Base-by-base conservation (phyloP, 148 eudicot genomes). In the Mesembryanthemum crystallinum region DNA sequence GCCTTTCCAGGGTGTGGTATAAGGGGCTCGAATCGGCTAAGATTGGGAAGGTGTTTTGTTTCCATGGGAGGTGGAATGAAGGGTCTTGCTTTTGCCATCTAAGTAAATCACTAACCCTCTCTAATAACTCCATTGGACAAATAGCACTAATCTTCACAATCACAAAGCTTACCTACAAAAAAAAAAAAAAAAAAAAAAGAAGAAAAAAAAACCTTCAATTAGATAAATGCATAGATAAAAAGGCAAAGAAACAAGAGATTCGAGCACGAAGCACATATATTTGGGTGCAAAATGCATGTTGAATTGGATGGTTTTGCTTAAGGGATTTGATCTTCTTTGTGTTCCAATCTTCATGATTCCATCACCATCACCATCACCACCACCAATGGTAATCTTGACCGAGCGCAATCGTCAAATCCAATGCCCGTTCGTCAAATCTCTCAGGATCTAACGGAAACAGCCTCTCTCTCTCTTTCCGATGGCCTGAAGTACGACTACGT, bases 111-210 rank as follows among this genome's bases (percentile, higher is more conserved):
- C 99, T 95, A 30, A 86, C 73, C 71, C 94, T 77, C 29, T 75
- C 79, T 0, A 95, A 87, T 76, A 95, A 71, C 17, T 60, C 27
- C 7, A 83, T 74, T 0, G 94, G 92, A 63, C 88, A 86, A 73
- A 95, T 90, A 70, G 99, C 96, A 29, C 94, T 89, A 64, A 95
- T 87, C 88, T 95, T 95, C 78, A 88, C 87, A 54, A 90, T 88
- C 60, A 88, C 87, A 75, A 84, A 90, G 82, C 99, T 95, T 5
- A 90, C 94, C 97, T 95, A 85, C 66, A 74, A 72, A 55, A 71
- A 11, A 45, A 12, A 17, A 13, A 17, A 24, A 11, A 37, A 17
- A 45, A 12, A 17, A 13, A 17, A 24, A 11, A 37, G 10, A 6
- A 24, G 24, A 20, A 64, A 17, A 61, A 23, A 65, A 29, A 39